phyloP scores from a whole-genome alignment of 2,329 filamentous ascomycete genomes.

The Hypoxylon sp. region DNA sequence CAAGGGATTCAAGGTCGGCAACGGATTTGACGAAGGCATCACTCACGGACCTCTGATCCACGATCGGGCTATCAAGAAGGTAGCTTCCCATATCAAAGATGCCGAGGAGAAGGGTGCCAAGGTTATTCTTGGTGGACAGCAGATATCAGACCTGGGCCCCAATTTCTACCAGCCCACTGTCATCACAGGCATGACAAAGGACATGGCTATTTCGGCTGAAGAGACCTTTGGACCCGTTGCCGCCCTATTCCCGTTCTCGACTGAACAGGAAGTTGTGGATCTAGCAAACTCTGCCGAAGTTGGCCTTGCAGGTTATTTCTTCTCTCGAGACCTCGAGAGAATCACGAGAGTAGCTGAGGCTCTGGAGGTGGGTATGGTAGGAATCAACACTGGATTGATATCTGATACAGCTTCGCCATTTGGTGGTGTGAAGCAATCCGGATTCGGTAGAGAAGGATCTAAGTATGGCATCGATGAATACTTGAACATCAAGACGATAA shows the following conservation, averaged over 20 bases:
- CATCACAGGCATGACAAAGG: conserved; percentile 84
- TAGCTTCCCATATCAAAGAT: conserved; percentile 83
- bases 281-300: conserved; percentile 87
- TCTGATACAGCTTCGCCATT: conserved; percentile 74
- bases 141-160: conserved; percentile 78
- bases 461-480: conserved; percentile 85
- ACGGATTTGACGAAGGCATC: conserved; percentile 77
- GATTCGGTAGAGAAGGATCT: conserved; percentile 84
- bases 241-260: conserved; percentile 88
- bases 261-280: conserved; percentile 88
- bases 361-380: conserved; percentile 89
- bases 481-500: conserved; percentile 76
- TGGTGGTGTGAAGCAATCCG: conserved; percentile 86
- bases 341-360: conserved; percentile 75
- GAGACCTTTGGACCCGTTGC: conserved; percentile 98
- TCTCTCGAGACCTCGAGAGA: conserved; percentile 74
- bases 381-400: conserved; percentile 81
- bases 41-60: conserved; percentile 91
- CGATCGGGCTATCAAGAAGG: conserved; percentile 83
- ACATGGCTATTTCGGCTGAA: conserved; percentile 88
- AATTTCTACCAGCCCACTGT: conserved; percentile 96
- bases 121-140: conserved; percentile 81
- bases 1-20: conserved; percentile 80
- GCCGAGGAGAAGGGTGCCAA: conserved; percentile 83
- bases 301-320: conserved; percentile 95